Percentiles rank a stretch among this genome's conserved stretches.
Conservation (phyloP, 768 basidiomycete species). For the Mycena amicta region DNA sequence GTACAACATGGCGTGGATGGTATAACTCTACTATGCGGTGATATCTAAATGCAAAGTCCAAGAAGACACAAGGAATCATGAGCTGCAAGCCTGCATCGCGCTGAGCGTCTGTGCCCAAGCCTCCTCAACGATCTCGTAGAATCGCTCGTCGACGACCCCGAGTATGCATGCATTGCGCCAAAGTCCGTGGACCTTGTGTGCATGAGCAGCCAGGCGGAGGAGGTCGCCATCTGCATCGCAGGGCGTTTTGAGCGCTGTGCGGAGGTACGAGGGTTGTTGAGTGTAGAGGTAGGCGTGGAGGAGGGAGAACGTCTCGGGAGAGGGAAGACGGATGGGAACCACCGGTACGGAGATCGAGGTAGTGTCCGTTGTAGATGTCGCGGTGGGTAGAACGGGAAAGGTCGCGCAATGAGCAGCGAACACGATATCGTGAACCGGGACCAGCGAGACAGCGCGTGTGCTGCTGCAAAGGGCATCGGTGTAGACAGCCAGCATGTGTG, state of each 20-base stretch:
- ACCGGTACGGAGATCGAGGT: conserved; percentile 49
- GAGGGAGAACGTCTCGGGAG: conserved; percentile 59
- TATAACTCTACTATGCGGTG: neutral
- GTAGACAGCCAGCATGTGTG: conserved; percentile 40
- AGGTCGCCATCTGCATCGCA: conserved; percentile 6
- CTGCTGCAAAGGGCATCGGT: conserved; percentile 27
- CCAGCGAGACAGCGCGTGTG: conserved; percentile 33
- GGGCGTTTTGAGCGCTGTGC: conserved; percentile 45
- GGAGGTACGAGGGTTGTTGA: conserved; percentile 51
- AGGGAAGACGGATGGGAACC: conserved; percentile 62
- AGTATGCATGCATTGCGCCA: conserved; percentile 55
- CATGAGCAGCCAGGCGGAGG: conserved; percentile 12
- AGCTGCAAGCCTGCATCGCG: conserved; percentile 34
- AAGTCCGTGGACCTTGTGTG: conserved; percentile 36
- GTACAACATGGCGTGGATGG: neutral
- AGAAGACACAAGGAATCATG: neutral
- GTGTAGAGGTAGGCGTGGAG: conserved; percentile 71
- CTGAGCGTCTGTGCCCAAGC: conserved; percentile 51
- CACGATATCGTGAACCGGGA: conserved; percentile 47
- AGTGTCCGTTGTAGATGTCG: conserved; percentile 5
- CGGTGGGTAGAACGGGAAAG: conserved; percentile 37
- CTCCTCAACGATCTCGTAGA: conserved; percentile 51
- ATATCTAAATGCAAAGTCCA: neutral
- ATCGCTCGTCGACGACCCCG: conserved; percentile 49
- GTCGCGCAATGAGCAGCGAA: conserved; percentile 42